Conservation (phyloP, 108 stramenopile species). For the Skeletonema grethae region DNA sequence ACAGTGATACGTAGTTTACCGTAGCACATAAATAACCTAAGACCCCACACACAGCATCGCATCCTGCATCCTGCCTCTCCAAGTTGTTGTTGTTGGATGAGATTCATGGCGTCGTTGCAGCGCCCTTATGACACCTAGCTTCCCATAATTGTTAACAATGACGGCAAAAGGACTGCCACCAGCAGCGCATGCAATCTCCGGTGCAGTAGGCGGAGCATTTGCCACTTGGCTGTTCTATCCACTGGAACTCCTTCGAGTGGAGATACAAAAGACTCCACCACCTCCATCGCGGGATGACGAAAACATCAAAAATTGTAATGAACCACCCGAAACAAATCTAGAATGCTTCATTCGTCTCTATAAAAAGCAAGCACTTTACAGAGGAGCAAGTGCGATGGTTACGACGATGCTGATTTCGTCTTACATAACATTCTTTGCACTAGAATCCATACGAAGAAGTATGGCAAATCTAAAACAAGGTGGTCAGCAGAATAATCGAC, state of each 20-base stretch:
- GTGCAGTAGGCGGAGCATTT: slow-evolving; percentile 74
- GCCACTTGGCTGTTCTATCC: slow-evolving; percentile 77
- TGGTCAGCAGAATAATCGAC: neutral
- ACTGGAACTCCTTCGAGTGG: slow-evolving; percentile 71
- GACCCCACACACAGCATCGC: no score
- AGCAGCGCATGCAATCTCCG: slow-evolving; percentile 23
- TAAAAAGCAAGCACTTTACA: slow-evolving; percentile 59
- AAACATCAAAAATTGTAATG: neutral
- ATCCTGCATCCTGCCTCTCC: no score
- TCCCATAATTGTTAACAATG: neutral
- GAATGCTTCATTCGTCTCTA: slow-evolving; percentile 54
- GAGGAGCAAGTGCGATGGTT: slow-evolving; percentile 66
- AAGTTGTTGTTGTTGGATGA: no score
- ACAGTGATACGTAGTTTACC: no score
- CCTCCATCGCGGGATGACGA: neutral
- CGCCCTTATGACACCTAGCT: no score
- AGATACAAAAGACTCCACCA: slow-evolving; percentile 54
- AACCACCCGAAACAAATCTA: slow-evolving; percentile 40
- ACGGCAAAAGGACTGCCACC: neutral
- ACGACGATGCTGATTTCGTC: slow-evolving; percentile 69
- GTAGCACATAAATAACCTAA: no score
- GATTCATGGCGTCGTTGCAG: no score
- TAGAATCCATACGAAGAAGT: slow-evolving; percentile 49
- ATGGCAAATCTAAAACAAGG: slow-evolving; percentile 14
- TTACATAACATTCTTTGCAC: slow-evolving; percentile 77